A percentile compares a stretch with the other conserved stretches of the same genome.
Conservation (phyloP, 164 flowering plant species). For the Litsea cubeba region DNA sequence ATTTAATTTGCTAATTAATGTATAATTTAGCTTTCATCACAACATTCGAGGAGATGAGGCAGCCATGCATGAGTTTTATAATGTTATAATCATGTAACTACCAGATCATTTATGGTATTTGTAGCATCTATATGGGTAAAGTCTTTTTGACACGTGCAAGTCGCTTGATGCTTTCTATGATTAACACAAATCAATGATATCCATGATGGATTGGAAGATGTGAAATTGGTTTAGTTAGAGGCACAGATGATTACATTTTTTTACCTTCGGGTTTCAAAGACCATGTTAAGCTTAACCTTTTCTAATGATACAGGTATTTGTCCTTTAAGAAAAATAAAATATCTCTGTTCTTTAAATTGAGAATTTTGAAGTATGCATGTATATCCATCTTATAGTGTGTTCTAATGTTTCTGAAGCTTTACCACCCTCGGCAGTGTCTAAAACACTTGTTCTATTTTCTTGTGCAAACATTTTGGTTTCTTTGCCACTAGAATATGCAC, state of each 20-base stretch:
- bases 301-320: neutral
- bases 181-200: neutral
- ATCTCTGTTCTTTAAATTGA: too few species aligned
- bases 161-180: too few species aligned
- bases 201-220: neutral
- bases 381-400: neutral
- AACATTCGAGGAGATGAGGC: neutral
- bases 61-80: too few species aligned
- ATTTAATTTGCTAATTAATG: too few species aligned
- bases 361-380: neutral
- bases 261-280: neutral
- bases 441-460: neutral
- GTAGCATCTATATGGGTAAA: too few species aligned
- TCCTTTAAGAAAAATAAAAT: neutral
- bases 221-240: neutral
- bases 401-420: neutral
- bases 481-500: neutral
- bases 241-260: neutral
- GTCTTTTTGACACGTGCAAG: too few species aligned
- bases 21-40: neutral
- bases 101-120: too few species aligned
- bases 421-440: neutral
- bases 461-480: neutral
- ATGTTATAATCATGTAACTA: too few species aligned
- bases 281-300: neutral